Percentiles rank a stretch among this genome's conserved stretches.
Conservation (phyloP, 345 rosid species). For the Pistacia atlantica region DNA sequence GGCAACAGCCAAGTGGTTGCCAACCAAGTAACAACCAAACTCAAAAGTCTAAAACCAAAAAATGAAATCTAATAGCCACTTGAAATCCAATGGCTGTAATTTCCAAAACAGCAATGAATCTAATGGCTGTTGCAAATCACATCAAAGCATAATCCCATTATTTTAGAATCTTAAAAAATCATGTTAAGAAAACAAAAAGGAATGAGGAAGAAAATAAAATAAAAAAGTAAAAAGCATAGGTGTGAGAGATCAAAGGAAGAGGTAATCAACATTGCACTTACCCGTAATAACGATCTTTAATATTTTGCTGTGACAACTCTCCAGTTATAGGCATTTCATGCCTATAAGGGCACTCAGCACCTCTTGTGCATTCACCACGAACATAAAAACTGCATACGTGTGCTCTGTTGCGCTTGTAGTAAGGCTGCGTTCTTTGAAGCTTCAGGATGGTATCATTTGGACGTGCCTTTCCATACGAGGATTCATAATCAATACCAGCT, state of each 20-base stretch:
- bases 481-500: conserved; percentile 96
- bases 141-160: background rate
- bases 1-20: conserved; percentile 4
- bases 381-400: conserved; percentile 96
- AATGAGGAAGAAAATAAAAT: background rate
- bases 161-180: background rate
- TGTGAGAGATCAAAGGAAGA: background rate
- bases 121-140: no score
- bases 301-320: conserved; percentile 93
- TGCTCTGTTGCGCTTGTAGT: conserved; percentile 89
- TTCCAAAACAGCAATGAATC: no score
- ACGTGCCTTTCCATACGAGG: conserved; percentile 84
- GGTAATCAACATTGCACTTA: conserved; percentile 30
- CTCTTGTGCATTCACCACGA: conserved; percentile 96
- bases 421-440: conserved; percentile 93
- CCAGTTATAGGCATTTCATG: conserved; percentile 98
- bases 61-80: background rate
- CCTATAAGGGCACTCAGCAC: conserved; percentile 93
- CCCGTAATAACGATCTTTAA: conserved; percentile 97
- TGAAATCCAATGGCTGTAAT: background rate
- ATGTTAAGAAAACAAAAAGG: background rate
- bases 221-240: background rate
- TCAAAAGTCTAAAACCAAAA: background rate
- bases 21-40: background rate
- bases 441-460: conserved; percentile 89